Evolutionary conservation across 805 yeast genomes (phyloP).

Genomic region (Starmerella vitae): DNA sequence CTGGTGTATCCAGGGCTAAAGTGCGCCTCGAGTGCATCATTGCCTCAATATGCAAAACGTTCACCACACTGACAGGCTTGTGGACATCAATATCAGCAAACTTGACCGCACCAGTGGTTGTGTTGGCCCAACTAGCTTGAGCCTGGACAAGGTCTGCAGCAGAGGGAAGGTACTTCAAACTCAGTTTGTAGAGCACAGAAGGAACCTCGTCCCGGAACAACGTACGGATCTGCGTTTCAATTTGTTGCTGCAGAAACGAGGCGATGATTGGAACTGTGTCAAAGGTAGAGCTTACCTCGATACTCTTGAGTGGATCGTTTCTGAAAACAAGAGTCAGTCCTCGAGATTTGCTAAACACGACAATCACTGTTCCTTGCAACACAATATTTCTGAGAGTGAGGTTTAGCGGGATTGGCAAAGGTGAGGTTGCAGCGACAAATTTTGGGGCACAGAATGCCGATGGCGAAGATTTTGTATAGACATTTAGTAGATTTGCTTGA

Average conservation of each 20-base stretch:
- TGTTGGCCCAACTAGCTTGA: slow-evolving; percentile 15
- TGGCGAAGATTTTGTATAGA: slow-evolving; percentile 34
- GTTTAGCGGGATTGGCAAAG: slow-evolving; percentile 67
- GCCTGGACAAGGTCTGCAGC: slow-evolving; percentile 1
- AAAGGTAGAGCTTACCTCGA: slow-evolving; percentile 73
- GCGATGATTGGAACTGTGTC: slow-evolving; percentile 75
- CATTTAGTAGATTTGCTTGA: slow-evolving; percentile 71
- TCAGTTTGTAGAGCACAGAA: slow-evolving; percentile 59
- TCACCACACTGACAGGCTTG: slow-evolving; percentile 53
- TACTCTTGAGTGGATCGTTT: slow-evolving; percentile 76
- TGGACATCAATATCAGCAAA: slow-evolving; percentile 44
- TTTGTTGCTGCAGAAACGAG: slow-evolving; percentile 66
- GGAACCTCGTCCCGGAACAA: slow-evolving; percentile 77
- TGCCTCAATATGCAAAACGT: slow-evolving; percentile 51
- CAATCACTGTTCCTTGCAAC: slow-evolving; percentile 67
- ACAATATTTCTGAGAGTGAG: slow-evolving; percentile 57
- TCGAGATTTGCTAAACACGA: slow-evolving; percentile 67
- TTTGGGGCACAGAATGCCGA: slow-evolving; percentile 50
- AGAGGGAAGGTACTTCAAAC: slow-evolving; percentile 46
- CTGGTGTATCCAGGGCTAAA: slow-evolving; percentile 51
- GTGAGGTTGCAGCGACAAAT: slow-evolving; percentile 49
- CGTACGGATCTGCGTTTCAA: slow-evolving; percentile 66
- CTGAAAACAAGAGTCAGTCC: slow-evolving; percentile 79
- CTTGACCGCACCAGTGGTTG: slow-evolving; percentile 34
- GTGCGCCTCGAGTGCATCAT: slow-evolving; percentile 69